These are phyloP conservation scores for Blastocystis sp. DNA, from an alignment of 352 stramenopile genomes.

Conservation along the genomic window DNA sequence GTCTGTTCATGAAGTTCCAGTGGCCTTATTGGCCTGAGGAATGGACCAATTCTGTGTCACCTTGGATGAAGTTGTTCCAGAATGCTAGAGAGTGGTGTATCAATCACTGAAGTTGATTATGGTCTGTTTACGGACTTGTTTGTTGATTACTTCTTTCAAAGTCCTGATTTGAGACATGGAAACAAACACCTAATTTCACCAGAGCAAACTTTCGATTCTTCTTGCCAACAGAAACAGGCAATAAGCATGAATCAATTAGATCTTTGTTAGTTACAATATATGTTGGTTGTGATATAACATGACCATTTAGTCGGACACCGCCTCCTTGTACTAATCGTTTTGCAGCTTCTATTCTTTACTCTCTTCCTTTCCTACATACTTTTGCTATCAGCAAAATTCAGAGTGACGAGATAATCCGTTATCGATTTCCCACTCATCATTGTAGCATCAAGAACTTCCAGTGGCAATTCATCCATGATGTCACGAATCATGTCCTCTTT, in stretches of 20 bases:
- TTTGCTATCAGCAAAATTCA: slow-evolving; percentile 32
- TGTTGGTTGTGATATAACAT: background rate
- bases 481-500: background rate
- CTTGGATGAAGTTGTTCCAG: slow-evolving; percentile 94
- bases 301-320: slow-evolving; percentile 40
- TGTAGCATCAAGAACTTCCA: background rate
- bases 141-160: background rate
- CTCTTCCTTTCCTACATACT: background rate
- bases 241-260: background rate
- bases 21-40: slow-evolving; percentile 84
- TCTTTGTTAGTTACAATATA: background rate
- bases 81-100: slow-evolving; percentile 93
- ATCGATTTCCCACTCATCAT: background rate
- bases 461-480: slow-evolving; percentile 37
- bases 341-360: background rate
- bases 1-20: slow-evolving; percentile 92
- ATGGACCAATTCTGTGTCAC: slow-evolving; percentile 76
- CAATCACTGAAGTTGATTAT: background rate
- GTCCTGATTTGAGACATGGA: background rate
- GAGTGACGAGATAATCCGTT: slow-evolving; percentile 1
- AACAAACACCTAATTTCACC: background rate
- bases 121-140: background rate
- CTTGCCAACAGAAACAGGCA: background rate
- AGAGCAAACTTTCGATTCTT: background rate
- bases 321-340: slow-evolving; percentile 7